A percentile compares a stretch with the other conserved stretches of the same genome.
Conservation (phyloP, 495 filamentous ascomycete species). For the Xylaria sp. region DNA sequence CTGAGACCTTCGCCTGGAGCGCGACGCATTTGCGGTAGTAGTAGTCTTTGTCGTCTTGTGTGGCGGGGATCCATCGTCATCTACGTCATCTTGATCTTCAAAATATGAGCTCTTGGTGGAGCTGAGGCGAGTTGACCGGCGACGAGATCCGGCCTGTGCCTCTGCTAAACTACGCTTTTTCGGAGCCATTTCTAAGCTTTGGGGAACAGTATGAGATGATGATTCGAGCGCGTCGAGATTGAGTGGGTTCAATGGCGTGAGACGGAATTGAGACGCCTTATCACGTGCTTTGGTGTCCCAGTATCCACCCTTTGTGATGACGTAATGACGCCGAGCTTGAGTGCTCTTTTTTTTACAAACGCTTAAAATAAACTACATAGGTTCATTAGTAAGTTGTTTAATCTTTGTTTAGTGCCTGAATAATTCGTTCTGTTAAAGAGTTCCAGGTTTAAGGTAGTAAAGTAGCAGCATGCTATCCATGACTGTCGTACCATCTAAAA, state of each 20-base stretch:
- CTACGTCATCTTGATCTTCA: constrained; percentile 33
- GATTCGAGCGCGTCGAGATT: neutral
- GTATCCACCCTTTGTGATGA: neutral
- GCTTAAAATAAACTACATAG: neutral
- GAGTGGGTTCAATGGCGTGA: neutral
- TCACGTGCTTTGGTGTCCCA: constrained; percentile 8
- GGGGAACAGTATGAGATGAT: neutral
- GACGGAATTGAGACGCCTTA: constrained; percentile 10
- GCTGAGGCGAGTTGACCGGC: constrained; percentile 47
- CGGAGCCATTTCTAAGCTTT: constrained; percentile 32
- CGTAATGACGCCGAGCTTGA: neutral
- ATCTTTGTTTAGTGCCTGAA: neutral
- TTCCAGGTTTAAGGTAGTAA: no score
- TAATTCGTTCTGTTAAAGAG: no score
- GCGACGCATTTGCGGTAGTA: constrained; percentile 4
- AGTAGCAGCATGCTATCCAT: no score
- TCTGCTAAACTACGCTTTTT: constrained; percentile 34
- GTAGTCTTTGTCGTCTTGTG: constrained; percentile 30
- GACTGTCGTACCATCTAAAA: no score
- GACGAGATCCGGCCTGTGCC: constrained; percentile 34
- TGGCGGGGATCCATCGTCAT: constrained; percentile 27
- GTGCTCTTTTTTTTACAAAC: neutral
- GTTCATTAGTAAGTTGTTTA: no score
- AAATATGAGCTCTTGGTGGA: constrained; percentile 51
- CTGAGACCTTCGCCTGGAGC: constrained; percentile 31